Conservation (phyloP, 177 flowering plant species). For the Telopea speciosissima region DNA sequence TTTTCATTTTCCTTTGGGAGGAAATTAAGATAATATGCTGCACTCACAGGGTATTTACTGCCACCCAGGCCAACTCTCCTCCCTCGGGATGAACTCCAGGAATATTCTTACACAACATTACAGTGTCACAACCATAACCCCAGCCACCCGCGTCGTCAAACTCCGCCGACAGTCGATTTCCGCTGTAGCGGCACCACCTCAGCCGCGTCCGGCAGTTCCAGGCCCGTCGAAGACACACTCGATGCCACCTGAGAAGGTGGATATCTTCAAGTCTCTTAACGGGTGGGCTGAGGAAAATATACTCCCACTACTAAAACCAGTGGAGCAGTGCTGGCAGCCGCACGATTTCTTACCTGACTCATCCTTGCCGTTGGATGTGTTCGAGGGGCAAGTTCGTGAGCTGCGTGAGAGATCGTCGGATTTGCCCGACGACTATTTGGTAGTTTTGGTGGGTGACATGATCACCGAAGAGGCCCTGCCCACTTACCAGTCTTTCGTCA, state of each 20-base stretch:
- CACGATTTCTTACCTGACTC: slow-evolving; percentile 3
- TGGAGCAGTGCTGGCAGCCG: slow-evolving; percentile 9
- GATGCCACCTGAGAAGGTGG: slow-evolving; percentile 1
- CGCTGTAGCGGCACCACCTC: too few relatives aligned
- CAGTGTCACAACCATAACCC: too few relatives aligned
- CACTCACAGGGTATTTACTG: too few relatives aligned
- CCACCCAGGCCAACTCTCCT: too few relatives aligned
- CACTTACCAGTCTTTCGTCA: slow-evolving; percentile 41
- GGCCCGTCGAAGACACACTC: not conserved
- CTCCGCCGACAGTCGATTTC: too few relatives aligned
- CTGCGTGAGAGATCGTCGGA: slow-evolving; percentile 30
- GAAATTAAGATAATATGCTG: too few relatives aligned
- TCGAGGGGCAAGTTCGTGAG: slow-evolving; percentile 36
- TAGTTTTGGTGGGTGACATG: slow-evolving; percentile 42
- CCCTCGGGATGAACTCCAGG: too few relatives aligned
- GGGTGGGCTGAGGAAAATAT: slow-evolving; percentile 3
- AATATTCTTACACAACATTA: too few relatives aligned
- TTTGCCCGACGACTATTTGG: slow-evolving; percentile 40
- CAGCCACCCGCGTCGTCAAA: too few relatives aligned
- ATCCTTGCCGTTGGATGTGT: slow-evolving; percentile 24
- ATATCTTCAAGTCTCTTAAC: slow-evolving; percentile 5
- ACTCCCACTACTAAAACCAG: not conserved
- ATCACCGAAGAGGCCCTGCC: slow-evolving; percentile 49
- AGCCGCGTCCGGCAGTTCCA: too few relatives aligned
- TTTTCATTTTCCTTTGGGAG: too few relatives aligned